Conservation (phyloP, 148 eudicot species). For the Agrostemma githago region DNA sequence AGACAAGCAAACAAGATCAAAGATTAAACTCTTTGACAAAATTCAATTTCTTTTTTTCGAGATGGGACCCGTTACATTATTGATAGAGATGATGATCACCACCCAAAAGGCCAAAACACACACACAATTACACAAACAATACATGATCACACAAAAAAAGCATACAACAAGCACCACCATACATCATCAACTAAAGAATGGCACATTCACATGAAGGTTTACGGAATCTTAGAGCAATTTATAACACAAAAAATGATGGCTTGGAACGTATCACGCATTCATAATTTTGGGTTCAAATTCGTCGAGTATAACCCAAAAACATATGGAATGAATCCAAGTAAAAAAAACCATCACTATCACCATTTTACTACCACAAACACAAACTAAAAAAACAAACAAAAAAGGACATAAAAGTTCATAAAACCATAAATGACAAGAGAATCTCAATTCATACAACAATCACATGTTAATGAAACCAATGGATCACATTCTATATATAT, state of each 20-base stretch:
- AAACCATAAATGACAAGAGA: neutral
- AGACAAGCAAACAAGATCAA: neutral
- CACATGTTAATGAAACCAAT: neutral
- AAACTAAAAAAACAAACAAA: neutral
- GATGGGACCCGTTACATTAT: constrained; percentile 16
- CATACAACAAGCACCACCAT: neutral
- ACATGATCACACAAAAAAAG: constrained; percentile 24
- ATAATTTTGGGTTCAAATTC: neutral
- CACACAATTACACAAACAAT: neutral
- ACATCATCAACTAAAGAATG: neutral
- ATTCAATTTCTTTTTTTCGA: neutral
- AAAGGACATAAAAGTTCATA: neutral
- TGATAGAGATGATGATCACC: constrained; percentile 21
- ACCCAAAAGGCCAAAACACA: neutral
- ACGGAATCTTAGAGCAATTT: too few relatives aligned
- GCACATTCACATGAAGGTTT: too few relatives aligned
- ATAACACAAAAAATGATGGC: too few relatives aligned
- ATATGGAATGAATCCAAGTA: too few relatives aligned
- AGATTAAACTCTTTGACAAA: neutral
- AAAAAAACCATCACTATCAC: neutral
- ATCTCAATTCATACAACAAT: too few relatives aligned
- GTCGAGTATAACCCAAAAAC: neutral
- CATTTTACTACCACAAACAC: neutral
- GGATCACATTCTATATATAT: too few relatives aligned
- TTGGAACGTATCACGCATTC: neutral